A percentile compares a stretch with the other conserved stretches of the same genome.
Evolutionary conservation across 1,139 yeast genomes (phyloP).

Genomic region (Geotrichum histeridarum): DNA sequence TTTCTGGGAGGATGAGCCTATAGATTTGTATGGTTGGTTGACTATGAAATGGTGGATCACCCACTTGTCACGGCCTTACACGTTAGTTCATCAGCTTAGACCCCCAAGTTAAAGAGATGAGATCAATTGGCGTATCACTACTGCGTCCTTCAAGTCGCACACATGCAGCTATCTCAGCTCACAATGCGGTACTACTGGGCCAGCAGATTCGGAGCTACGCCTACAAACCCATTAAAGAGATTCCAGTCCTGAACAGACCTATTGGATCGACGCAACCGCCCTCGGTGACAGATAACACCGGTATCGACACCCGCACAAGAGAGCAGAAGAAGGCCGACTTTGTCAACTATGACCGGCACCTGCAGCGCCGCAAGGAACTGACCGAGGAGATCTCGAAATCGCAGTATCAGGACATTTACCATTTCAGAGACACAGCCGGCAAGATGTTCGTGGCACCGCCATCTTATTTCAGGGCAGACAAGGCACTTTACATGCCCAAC

Average conservation of each 20-base stretch:
- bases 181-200: background rate
- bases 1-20: no score
- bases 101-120: background rate
- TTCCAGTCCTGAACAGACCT: slow-evolving; percentile 42
- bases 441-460: slow-evolving; percentile 78
- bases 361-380: slow-evolving; percentile 30
- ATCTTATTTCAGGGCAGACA: slow-evolving; percentile 68
- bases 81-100: background rate
- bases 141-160: background rate
- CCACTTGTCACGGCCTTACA: no score
- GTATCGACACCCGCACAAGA: slow-evolving; percentile 37
- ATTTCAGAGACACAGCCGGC: slow-evolving; percentile 75
- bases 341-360: slow-evolving; percentile 44
- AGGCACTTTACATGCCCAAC: slow-evolving; percentile 81
- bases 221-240: slow-evolving; percentile 25
- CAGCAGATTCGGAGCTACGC: slow-evolving; percentile 10
- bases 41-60: no score
- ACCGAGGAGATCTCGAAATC: slow-evolving; percentile 70
- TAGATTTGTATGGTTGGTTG: no score
- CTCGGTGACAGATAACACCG: slow-evolving; percentile 35
- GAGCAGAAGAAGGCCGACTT: slow-evolving; percentile 43
- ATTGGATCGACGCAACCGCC: slow-evolving; percentile 45
- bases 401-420: slow-evolving; percentile 79
- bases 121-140: background rate
- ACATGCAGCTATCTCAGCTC: background rate